Evolutionary conservation across 345 rosid species (phyloP), one percentile per base, ranked within the genome.

Genomic region (Brassica rapa): DNA sequence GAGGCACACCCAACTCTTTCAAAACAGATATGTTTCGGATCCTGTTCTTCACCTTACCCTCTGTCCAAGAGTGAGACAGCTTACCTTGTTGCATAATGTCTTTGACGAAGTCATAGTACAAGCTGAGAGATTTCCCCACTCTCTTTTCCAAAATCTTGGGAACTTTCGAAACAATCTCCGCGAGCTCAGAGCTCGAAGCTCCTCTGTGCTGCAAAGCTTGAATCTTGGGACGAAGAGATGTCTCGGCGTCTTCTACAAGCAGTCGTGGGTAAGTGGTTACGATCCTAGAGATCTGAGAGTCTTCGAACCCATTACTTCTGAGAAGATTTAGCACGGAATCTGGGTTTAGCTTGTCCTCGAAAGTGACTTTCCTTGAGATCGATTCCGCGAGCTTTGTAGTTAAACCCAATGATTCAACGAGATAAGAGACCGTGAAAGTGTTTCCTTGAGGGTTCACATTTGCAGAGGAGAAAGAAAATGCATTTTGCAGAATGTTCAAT

Each of bases 161-260:
- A 73, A 32, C 61, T 11, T 7, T 3, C 2, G 72, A 30, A 10
- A 86, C 39, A 3, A 82, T 4, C 68, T 35, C 70, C 1, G 41
- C 29, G 8, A 74, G 12, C 21, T 64, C 83, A 33, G 77, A 12
- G 15, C 6, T 65, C 14, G 86, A 82, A 55, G 70, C 61, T 12
- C 83, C 80, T 55, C 6, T 70, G 1, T 80, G 81, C 27, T 16
- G 39, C 3, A 85, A 5, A 70, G 80, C 39, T 62, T 79, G 70
- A 0, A 83, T 66, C 70, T 85, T 83, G 10, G 85, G 88, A 41
- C 71, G 57, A 25, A 82, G 78, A 43, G 66, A 78, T 2, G 56
- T 75, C 72, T 70, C 78, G 8, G 70, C 53, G 60, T 74, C 51
- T 3, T 16, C 43, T 3, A 56, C 1, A 2, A 86, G 87, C 43